phyloP scores from a whole-genome alignment of 179 eudicot genomes.

The Vitellaria paradoxa region DNA sequence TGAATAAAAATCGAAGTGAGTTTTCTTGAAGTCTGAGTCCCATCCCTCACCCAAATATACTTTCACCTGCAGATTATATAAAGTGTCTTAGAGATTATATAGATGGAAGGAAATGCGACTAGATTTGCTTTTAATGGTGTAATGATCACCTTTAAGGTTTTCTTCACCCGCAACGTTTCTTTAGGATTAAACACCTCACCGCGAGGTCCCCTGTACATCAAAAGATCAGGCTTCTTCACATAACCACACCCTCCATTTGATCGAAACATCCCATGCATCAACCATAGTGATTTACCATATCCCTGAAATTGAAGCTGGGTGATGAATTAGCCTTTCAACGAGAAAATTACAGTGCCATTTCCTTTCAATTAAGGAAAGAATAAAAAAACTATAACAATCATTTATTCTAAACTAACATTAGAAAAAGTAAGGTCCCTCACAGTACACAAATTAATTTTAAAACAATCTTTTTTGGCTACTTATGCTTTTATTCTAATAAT shows the following conservation, averaged over 20 bases:
- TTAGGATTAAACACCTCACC: slow-evolving; percentile 58
- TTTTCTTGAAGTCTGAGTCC: slow-evolving; percentile 78
- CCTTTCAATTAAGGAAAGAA: background rate
- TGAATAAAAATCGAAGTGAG: slow-evolving; percentile 77
- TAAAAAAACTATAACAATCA: background rate
- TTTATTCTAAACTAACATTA: background rate
- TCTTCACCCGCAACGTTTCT: slow-evolving; percentile 46
- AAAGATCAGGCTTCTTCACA: slow-evolving; percentile 75
- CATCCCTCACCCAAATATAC: slow-evolving; percentile 95
- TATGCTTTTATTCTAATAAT: background rate
- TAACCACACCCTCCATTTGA: slow-evolving; percentile 92
- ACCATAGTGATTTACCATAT: slow-evolving; percentile 75
- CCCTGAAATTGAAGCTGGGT: slow-evolving; percentile 48
- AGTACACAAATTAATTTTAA: background rate
- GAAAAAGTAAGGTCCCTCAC: background rate
- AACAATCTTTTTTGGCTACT: too few relatives aligned
- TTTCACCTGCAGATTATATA: slow-evolving; percentile 50
- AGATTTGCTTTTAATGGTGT: background rate
- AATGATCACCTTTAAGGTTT: slow-evolving; percentile 64
- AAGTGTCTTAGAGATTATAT: background rate
- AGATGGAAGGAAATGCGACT: background rate
- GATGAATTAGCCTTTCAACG: background rate
- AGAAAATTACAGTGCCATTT: background rate
- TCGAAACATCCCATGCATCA: slow-evolving; percentile 92
- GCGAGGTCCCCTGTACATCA: slow-evolving; percentile 37